Base-by-base conservation (phyloP, 768 basidiomycete species). In the Leucocoprinus sp. region DNA sequence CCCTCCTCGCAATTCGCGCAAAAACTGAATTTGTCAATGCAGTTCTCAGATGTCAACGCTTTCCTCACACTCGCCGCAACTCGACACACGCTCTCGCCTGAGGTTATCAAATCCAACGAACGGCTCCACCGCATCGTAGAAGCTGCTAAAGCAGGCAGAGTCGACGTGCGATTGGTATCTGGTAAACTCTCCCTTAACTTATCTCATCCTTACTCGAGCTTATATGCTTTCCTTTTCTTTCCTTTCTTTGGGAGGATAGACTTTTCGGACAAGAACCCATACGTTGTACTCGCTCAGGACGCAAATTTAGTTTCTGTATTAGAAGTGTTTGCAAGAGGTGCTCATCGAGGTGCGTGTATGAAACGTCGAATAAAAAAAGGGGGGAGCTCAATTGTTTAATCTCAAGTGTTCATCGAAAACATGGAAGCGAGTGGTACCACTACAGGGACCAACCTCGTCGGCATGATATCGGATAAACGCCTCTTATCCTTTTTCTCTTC, bases 21-120 rank as follows among this genome's bases (percentile, higher is more conserved):
- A 12, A 28, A 28, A 5, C 27, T 28, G 27, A 28, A 28, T 28
- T 31, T 31, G 4, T n/a, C 12, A n/a, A n/a, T n/a, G n/a, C 52
- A 91, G 87, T 89, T 77, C 54, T 80, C 87, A 14, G 88, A 91
- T 57, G 83, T 90, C 8, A 91, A 91, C 57, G 84, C 88, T n/a
- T 91, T 90, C 57, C 62, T 91, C 49, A 86, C 84, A 2, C 67
- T 91, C 37, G 88, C 88, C 8, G 86, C 88, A 5, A 89, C 84
- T 3, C 67, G 80, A 36, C 85, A 89, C 56, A 83, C 80, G 2
- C 69, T 84, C 31, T 61, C 66, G 18, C 69, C 72, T 0, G 80
- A 82, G n/a, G 75, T 81, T 39, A 58, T 84, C 14, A 69, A 70
- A 24, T 76, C 72, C 4, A 74, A 80, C 51, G 62, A 75, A 1